Percentiles rank a stretch among this genome's conserved stretches.
phyloP scores from a whole-genome alignment of 176 grass and related monocot species.

The Carex scoparia region DNA sequence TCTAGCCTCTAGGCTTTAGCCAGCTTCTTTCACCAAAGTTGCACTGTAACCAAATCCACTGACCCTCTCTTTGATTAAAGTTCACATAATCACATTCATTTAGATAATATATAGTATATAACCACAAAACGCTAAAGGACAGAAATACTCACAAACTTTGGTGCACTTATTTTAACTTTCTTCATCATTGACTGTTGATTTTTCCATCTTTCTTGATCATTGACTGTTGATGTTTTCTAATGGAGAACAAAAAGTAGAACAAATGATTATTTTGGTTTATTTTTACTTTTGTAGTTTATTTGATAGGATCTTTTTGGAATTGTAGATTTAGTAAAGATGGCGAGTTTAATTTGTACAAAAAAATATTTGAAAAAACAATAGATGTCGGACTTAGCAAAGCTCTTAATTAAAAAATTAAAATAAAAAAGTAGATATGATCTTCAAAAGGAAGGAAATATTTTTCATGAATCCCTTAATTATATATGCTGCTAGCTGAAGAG shows the following conservation, averaged over 20 bases:
- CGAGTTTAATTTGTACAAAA: no score
- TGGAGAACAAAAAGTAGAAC: background rate
- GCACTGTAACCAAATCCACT: conserved; percentile 7
- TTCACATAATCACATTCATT: background rate
- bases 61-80: background rate
- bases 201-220: background rate
- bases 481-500: no score
- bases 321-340: no score
- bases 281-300: background rate
- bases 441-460: no score
- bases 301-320: background rate
- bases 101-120: background rate
- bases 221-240: background rate
- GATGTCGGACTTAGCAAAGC: no score
- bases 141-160: background rate
- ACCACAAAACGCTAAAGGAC: background rate
- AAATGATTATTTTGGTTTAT: background rate
- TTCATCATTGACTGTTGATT: background rate
- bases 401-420: no score
- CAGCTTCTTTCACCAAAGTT: background rate
- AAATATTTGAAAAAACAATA: no score
- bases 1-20: background rate
- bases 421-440: no score
- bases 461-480: no score
- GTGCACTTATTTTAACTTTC: background rate